A percentile compares a stretch with the other conserved stretches of the same genome.
Conservation (phyloP, 2,329 filamentous ascomycete genomes). For the Tolypocladium inflatum region DNA sequence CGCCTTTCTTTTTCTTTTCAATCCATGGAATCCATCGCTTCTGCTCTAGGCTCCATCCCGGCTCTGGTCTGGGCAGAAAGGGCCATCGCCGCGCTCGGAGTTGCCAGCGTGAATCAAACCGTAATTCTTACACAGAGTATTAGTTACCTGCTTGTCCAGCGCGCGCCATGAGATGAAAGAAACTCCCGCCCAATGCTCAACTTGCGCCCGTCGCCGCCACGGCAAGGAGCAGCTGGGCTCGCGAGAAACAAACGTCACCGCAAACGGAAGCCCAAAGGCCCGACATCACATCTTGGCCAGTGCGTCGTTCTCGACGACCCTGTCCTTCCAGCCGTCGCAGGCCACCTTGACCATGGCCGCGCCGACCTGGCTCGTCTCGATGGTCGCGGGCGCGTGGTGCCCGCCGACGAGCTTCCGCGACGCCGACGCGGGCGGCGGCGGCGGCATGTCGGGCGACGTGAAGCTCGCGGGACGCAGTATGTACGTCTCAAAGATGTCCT, state of each 20-base stretch:
- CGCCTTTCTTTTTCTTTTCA: too few relatives aligned
- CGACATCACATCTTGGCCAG: slow-evolving; percentile 17
- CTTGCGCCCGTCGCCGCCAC: background rate
- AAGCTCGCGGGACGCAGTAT: slow-evolving; percentile 26
- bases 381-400: slow-evolving; percentile 17
- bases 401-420: slow-evolving; percentile 16
- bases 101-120: background rate
- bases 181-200: background rate
- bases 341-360: slow-evolving; percentile 25
- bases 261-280: background rate
- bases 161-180: background rate
- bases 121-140: background rate
- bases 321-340: slow-evolving; percentile 23
- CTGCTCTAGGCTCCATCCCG: background rate
- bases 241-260: background rate
- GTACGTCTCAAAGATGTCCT: slow-evolving; percentile 23
- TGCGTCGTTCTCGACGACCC: slow-evolving; percentile 23
- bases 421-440: slow-evolving; percentile 10
- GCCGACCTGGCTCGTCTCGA: slow-evolving; percentile 25
- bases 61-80: slow-evolving; percentile 1
- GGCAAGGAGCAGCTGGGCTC: background rate
- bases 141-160: background rate
- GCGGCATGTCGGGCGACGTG: slow-evolving; percentile 13
- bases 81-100: slow-evolving; percentile 1
- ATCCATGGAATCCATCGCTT: slow-evolving; percentile 4